Evolutionary conservation across 2,329 filamentous ascomycete species (phyloP).

Genomic region (Colletotrichum spaethianum): DNA sequence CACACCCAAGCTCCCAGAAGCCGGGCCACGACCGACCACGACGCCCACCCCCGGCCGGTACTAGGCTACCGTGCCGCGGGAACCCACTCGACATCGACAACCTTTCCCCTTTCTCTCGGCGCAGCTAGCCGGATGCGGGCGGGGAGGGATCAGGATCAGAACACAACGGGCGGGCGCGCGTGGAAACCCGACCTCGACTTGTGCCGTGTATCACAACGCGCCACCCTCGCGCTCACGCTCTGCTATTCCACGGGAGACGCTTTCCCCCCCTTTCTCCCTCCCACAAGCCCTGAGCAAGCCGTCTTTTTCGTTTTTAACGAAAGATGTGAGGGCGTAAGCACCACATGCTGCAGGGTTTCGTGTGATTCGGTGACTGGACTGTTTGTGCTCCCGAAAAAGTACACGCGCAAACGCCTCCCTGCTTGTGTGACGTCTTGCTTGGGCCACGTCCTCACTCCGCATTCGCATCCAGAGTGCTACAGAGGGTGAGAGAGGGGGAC

Average conservation of each 20-base stretch:
- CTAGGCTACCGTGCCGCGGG: conserved; percentile 27
- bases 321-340: conserved; percentile 13
- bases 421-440: conserved; percentile 20
- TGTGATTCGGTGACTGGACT: conserved; percentile 29
- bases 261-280: background rate
- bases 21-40: conserved; percentile 15
- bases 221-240: background rate
- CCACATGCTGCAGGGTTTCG: conserved; percentile 36
- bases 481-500: background rate
- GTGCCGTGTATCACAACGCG: conserved; percentile 1
- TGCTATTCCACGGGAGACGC: conserved; percentile 1
- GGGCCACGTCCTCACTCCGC: background rate
- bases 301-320: background rate
- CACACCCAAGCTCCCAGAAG: conserved; percentile 15
- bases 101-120: conserved; percentile 16
- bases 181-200: conserved; percentile 3
- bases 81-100: conserved; percentile 11
- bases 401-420: background rate
- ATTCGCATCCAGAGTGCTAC: background rate
- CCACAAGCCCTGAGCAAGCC: background rate
- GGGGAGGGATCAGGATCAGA: background rate
- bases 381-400: conserved; percentile 4
- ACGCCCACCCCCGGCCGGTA: conserved; percentile 28
- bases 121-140: conserved; percentile 36
- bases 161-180: background rate